Conservation (phyloP, 1,284 basidiomycete species). For the Pterulicium gracile region DNA sequence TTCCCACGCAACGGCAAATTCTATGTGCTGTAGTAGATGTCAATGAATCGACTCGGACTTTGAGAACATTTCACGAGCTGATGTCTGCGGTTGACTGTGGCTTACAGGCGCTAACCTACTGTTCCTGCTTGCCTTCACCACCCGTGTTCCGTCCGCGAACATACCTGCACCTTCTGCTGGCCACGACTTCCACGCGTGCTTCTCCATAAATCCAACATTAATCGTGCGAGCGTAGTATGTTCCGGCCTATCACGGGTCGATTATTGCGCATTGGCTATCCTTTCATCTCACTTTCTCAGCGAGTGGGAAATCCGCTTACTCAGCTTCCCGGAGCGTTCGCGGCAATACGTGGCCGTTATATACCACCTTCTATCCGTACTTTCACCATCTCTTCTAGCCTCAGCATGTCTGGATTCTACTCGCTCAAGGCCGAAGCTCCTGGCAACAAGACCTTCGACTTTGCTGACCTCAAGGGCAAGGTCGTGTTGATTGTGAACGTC, state of each 20-base stretch:
- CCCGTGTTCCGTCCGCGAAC: too few species aligned
- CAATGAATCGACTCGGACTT: too few species aligned
- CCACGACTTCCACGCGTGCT: too few species aligned
- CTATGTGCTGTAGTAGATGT: too few species aligned
- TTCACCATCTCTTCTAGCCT: conserved; percentile 1
- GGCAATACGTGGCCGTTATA: not conserved
- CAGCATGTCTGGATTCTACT: conserved; percentile 39
- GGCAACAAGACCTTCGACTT: conserved; percentile 47
- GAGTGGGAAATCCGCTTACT: not conserved
- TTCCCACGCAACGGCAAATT: too few species aligned
- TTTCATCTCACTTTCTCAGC: not conserved
- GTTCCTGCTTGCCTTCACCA: too few species aligned
- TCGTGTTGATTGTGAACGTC: conserved; percentile 65
- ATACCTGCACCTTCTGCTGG: too few species aligned
- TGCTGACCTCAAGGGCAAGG: conserved; percentile 60
- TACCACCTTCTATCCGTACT: conserved; percentile 13
- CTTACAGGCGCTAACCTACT: too few species aligned
- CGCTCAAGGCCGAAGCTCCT: conserved; percentile 51
- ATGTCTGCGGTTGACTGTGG: too few species aligned
- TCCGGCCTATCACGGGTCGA: not conserved
- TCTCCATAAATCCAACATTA: too few species aligned
- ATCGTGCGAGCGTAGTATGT: not conserved
- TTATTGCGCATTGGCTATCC: not conserved
- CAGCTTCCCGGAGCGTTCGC: not conserved
- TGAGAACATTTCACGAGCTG: too few species aligned